These are phyloP conservation scores for Aspergillus carlsbadensis DNA, from an alignment of 495 filamentous ascomycete species.

Conservation along the genomic window DNA sequence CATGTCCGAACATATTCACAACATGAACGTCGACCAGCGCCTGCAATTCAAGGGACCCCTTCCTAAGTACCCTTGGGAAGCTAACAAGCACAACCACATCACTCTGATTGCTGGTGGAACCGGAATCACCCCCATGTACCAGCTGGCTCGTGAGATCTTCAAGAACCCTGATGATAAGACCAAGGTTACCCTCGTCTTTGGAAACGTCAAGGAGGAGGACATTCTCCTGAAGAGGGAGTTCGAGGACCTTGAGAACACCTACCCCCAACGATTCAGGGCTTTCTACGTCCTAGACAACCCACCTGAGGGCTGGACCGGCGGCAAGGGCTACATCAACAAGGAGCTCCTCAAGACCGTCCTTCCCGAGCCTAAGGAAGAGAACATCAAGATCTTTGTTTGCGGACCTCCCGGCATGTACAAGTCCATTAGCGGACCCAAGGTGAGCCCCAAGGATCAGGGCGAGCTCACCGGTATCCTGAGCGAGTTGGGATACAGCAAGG, in stretches of 20 bases:
- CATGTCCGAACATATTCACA: constrained; percentile 87
- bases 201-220: constrained; percentile 81
- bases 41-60: constrained; percentile 93
- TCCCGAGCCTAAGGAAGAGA: constrained; percentile 82
- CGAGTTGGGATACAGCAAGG: constrained; percentile 86
- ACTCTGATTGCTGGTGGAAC: constrained; percentile 92
- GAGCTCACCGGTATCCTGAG: constrained; percentile 81
- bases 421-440: constrained; percentile 84
- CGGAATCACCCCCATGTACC: constrained; percentile 92
- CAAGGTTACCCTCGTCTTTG: constrained; percentile 92
- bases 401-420: constrained; percentile 93
- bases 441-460: constrained; percentile 86
- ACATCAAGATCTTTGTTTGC: constrained; percentile 91
- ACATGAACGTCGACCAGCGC: constrained; percentile 72
- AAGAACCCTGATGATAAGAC: constrained; percentile 94
- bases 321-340: constrained; percentile 78
- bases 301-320: constrained; percentile 74
- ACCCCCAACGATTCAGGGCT: constrained; percentile 87
- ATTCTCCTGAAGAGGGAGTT: constrained; percentile 85
- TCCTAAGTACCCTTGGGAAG: constrained; percentile 85
- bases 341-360: constrained; percentile 89
- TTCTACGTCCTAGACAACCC: constrained; percentile 88
- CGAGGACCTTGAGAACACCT: constrained; percentile 80
- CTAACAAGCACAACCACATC: constrained; percentile 95
- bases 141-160: constrained; percentile 83